A percentile compares a stretch with the other conserved stretches of the same genome.
These are phyloP conservation scores for Yarrowia sp. DNA, from an alignment of 805 yeast genomes.

Conservation along the genomic window DNA sequence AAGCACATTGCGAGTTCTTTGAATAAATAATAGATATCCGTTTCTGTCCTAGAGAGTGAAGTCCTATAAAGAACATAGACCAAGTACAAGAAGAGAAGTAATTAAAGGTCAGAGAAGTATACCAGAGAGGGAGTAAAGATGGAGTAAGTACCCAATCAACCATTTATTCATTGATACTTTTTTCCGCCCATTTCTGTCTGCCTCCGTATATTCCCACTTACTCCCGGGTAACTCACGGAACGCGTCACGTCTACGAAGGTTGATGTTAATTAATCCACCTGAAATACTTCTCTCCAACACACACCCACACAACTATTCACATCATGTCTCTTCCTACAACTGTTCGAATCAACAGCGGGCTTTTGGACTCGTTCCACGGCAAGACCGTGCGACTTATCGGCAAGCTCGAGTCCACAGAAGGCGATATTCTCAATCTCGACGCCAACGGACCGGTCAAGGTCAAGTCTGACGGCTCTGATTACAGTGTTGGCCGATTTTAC, in stretches of 20 bases:
- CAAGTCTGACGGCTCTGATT: constrained; percentile 41
- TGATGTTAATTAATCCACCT: neutral
- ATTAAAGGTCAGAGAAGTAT: too few species aligned
- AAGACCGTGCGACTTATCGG: constrained; percentile 50
- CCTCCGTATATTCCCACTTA: neutral
- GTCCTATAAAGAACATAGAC: too few species aligned
- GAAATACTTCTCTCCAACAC: neutral
- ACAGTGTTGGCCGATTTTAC: constrained; percentile 47
- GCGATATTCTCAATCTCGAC: constrained; percentile 46
- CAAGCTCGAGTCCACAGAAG: constrained; percentile 46
- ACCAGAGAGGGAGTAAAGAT: neutral
- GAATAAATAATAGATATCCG: too few species aligned
- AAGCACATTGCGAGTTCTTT: too few species aligned
- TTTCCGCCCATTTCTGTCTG: too few species aligned
- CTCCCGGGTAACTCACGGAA: constrained; percentile 37
- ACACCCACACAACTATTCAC: neutral
- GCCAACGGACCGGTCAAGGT: constrained; percentile 50
- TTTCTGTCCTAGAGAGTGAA: too few species aligned
- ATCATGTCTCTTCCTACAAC: constrained; percentile 40
- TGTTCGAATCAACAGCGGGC: constrained; percentile 49
- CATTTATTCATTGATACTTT: too few species aligned
- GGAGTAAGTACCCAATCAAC: neutral
- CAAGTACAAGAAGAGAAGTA: too few species aligned
- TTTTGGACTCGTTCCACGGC: constrained; percentile 43
- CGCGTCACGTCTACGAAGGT: constrained; percentile 32